Base-by-base conservation (phyloP, 176 grass and related monocot species). In the Dactylis glomerata region DNA sequence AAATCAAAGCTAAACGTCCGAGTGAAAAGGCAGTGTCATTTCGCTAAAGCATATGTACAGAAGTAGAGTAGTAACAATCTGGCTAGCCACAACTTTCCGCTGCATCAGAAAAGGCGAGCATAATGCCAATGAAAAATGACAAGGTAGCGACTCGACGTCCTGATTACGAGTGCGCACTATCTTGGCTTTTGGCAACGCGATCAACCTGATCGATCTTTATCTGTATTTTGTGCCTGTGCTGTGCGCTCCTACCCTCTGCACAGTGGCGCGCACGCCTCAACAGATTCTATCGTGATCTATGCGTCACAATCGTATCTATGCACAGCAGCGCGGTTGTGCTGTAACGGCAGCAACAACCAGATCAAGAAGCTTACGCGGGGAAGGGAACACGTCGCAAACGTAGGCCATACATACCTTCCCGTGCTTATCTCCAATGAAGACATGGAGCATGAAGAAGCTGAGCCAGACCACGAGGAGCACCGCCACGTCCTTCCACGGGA, bases 381-480 rank as follows among this genome's bases (percentile, higher is more conserved):
- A 8, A 65, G 30, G 77, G 73, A 81, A 62, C 85, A 31, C 77
- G 68, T 74, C 54, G 51, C 38, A 2, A 34, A 37, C 62, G 10
- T 41, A 75, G 68, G 37, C 38, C 87, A 78, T 84, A 97, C 94
- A 78, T 84, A 97, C 95, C 90, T 94, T 92, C 3, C 95, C 95
- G 67, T 89, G 78, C 64, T 94, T 89, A 86, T 94, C 90, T 82
- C 94, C 92, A 20, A 92, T 77, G 70, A 97, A 10, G 54, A 94
- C 82, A 85, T 97, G 94, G 30, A 97, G 86, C 67, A 88, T 27
- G 91, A 92, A 94, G 88, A 97, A 97, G 82, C 67, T 92, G 61
- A 97, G 40, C 94, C 94, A 97, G 23, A 92, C 66, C 31, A 91
- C 11, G 8, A 94, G 10, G 0, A 94, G 82, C 34, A 94, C 59